These are phyloP conservation scores for Colletotrichum nymphaeae DNA, from an alignment of 2,329 filamentous ascomycete genomes.

Conservation along the genomic window DNA sequence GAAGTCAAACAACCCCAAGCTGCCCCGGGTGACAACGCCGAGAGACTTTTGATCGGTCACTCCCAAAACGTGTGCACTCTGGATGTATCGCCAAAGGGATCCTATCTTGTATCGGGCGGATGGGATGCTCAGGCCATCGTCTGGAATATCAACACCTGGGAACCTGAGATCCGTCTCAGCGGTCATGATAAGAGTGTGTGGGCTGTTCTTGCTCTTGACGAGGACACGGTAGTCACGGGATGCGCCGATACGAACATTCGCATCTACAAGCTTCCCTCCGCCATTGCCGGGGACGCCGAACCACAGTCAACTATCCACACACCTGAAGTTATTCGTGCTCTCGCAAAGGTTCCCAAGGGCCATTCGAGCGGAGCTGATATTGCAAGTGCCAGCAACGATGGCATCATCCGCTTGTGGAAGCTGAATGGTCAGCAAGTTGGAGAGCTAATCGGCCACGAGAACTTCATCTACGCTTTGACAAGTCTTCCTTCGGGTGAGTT, in stretches of 20 bases:
- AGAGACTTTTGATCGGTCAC: constrained; percentile 88
- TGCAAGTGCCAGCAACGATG: constrained; percentile 94
- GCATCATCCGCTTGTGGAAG: constrained; percentile 88
- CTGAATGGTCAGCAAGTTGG: constrained; percentile 80
- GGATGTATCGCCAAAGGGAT: constrained; percentile 78
- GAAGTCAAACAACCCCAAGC: constrained; percentile 83
- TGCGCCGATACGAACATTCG: constrained; percentile 92
- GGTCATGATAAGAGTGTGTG: constrained; percentile 86
- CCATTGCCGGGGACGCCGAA: constrained; percentile 65
- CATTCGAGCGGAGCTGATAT: constrained; percentile 91
- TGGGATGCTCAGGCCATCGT: constrained; percentile 92
- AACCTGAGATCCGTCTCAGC: constrained; percentile 73
- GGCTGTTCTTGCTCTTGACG: constrained; percentile 88
- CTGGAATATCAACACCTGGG: constrained; percentile 90
- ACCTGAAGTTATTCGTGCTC: constrained; percentile 86
- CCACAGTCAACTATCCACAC: constrained; percentile 69
- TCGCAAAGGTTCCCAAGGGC: constrained; percentile 80
- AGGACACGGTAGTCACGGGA: constrained; percentile 85
- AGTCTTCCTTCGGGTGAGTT: constrained; percentile 85
- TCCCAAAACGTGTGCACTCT: constrained; percentile 88
- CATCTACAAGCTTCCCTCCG: constrained; percentile 78
- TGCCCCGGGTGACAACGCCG: constrained; percentile 78
- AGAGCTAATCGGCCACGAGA: constrained; percentile 88
- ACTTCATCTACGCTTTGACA: constrained; percentile 90
- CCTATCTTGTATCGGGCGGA: constrained; percentile 86